Evolutionary conservation across 2,329 filamentous ascomycete genomes (phyloP), one percentile per base, ranked within the genome.

Genomic region (Fusarium nurragi): DNA sequence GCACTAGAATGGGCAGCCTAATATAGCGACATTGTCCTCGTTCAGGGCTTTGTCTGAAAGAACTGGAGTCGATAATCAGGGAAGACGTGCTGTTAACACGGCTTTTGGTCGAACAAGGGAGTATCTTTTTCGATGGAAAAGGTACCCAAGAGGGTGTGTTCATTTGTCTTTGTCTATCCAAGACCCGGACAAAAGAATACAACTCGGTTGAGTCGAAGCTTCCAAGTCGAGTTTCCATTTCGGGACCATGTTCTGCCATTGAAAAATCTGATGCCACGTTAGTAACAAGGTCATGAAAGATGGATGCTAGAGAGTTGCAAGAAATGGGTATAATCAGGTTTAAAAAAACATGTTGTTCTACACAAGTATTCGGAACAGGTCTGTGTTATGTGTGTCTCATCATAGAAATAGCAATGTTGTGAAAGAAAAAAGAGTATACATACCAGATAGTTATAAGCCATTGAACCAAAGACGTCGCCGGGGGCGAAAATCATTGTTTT

Each of bases 301-400:
- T 28, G 49, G 43, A 32, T 34, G 25, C 43, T 39, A 56, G 44
- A 52, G 41, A 38, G 52, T 36, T 37, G 34, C 25, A 38, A 51
- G 39, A 38, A 54, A 59, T 36, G 13, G 40, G 62, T 68, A 70
- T 57, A 43, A 64, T 71, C 69, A 71, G 69, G 68, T 60, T 21
- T 62, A 34, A 52, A 59, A 22, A 67, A 68, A 51, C 66, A 71
- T 69, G 32, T 62, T 69, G 67, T 65, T 76, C 74, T 65, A 74
- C 73, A 75, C 40, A 63, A 48, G 21, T 55, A 43, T 76, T 73
- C 71, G 70, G 74, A 75, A 75, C 73, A 76, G 73, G 74, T 75
- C 73, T 74, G 72, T 76, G 73, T 70, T 72, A 71, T 70, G 72
- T 50, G 49, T 68, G 34, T 68, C 60, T 76, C 71, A 73, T 76